phyloP scores from a whole-genome alignment of 768 basidiomycete genomes.

The Steccherinum ochraceum region DNA sequence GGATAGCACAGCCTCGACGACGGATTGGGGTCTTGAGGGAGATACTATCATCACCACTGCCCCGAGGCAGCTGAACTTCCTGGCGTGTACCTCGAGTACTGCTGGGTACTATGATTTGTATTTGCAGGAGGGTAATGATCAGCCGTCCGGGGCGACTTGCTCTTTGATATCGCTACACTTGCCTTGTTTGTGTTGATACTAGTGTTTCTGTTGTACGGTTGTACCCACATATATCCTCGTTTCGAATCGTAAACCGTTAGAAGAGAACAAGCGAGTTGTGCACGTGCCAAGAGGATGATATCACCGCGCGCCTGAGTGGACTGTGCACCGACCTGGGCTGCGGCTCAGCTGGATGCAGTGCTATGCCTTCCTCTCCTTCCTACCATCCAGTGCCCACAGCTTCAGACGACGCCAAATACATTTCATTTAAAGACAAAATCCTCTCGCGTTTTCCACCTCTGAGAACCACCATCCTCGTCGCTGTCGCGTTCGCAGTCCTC shows the following conservation, averaged over 20 bases:
- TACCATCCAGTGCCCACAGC: slow-evolving; percentile 29
- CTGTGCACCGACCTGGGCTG: too few relatives aligned
- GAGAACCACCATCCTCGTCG: slow-evolving; percentile 29
- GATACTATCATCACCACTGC: slow-evolving; percentile 52
- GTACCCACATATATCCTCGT: too few relatives aligned
- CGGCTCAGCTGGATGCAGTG: too few relatives aligned
- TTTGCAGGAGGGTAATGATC: slow-evolving; percentile 45
- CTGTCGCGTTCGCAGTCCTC: slow-evolving; percentile 29
- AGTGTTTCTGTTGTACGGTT: not conserved
- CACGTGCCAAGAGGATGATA: too few relatives aligned
- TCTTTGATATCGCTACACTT: slow-evolving; percentile 25
- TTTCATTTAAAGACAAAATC: slow-evolving; percentile 16
- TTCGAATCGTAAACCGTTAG: too few relatives aligned
- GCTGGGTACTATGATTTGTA: slow-evolving; percentile 39
- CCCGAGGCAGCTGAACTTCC: slow-evolving; percentile 48
- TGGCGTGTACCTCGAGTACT: slow-evolving; percentile 41
- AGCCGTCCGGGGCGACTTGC: slow-evolving; percentile 26
- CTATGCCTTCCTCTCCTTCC: slow-evolving; percentile 6
- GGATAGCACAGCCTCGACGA: slow-evolving; percentile 39
- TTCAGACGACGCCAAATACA: slow-evolving; percentile 15
- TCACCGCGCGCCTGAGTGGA: too few relatives aligned
- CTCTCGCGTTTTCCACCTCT: slow-evolving; percentile 21
- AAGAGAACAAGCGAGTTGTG: too few relatives aligned
- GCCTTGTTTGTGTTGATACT: slow-evolving; percentile 26
- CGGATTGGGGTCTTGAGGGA: slow-evolving; percentile 51